Evolutionary conservation across 768 basidiomycete genomes (phyloP), one percentile per base, ranked within the genome.

Genomic region (Hericium erinaceus): DNA sequence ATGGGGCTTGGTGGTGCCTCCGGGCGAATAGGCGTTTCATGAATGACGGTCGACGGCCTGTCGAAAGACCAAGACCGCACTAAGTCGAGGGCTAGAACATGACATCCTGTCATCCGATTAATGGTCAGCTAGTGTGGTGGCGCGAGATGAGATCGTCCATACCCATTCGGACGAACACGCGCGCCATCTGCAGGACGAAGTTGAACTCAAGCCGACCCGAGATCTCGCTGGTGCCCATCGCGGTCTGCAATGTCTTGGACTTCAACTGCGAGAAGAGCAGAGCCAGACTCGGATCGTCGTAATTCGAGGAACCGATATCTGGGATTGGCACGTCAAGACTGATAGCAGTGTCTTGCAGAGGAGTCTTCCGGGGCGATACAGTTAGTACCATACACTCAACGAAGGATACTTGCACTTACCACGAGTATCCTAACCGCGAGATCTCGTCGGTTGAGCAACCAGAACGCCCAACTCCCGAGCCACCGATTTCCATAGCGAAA

Each of bases 151-250:
- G 6, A 10, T 33, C 9, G 2, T 0, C 68, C 85, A 41, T 62
- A 92, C 95, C 97, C 93, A 98, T 95, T 58, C 92, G 77, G 65
- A 89, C 92, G 64, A 98, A 94, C 8, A 95, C 89, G 28, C 92
- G 82, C 0, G 94, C 90, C 64, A 93, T 92, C 72, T 98, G 95
- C 28, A 95, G 75, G 10, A 99, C 92, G 68, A 98, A 98, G 67
- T 90, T 94, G 72, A 95, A 98, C 67, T 99, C 95, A 12, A 85
- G 82, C 48, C 80, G 79, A 16, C 88, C 89, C 0, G 91, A 86
- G 28, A 98, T 92, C 65, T 95, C 91, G 64, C 85, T 92, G 0
- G 91, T 92, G 13, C 95, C 95, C 68, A 94, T 87, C 1, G 89
- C 89, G 4, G 95, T 86, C 74, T 98, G 95, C 26, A 98, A 72